phyloP scores from a whole-genome alignment of 2,329 filamentous ascomycete genomes.

The Eutypella sp. region DNA sequence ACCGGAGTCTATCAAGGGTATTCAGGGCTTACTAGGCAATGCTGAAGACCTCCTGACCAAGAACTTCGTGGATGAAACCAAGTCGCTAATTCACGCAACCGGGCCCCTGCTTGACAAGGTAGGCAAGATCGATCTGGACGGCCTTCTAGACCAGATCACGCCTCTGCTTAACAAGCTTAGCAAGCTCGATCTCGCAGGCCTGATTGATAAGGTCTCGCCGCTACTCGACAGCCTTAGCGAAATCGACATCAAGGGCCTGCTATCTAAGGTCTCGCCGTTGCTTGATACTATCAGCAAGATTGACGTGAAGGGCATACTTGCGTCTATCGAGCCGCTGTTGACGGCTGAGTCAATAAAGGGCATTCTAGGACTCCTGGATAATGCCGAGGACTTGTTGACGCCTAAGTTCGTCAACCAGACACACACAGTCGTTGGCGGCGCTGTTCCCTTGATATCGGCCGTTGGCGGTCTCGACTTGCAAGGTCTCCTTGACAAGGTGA shows the following conservation, averaged over 20 bases:
- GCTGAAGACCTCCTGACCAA: slow-evolving; percentile 25
- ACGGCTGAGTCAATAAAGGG: slow-evolving; percentile 25
- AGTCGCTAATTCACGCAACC: slow-evolving; percentile 21
- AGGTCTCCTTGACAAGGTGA: slow-evolving; percentile 10
- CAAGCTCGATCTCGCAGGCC: slow-evolving; percentile 17
- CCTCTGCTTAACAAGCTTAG: slow-evolving; percentile 27
- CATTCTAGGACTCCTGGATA: slow-evolving; percentile 22
- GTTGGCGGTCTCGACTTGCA: slow-evolving; percentile 15
- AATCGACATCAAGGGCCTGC: slow-evolving; percentile 27
- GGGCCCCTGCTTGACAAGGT: slow-evolving; percentile 17
- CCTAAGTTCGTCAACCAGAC: slow-evolving; percentile 19
- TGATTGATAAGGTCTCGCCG: slow-evolving; percentile 1
- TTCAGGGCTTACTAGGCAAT: slow-evolving; percentile 27
- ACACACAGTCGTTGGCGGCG: slow-evolving; percentile 21
- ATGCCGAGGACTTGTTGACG: slow-evolving; percentile 23
- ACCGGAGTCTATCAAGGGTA: slow-evolving; percentile 26
- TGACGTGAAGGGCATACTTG: slow-evolving; percentile 28
- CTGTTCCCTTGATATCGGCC: slow-evolving; percentile 21
- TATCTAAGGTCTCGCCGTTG: slow-evolving; percentile 27
- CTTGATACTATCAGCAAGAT: slow-evolving; percentile 29
- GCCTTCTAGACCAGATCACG: slow-evolving; percentile 21
- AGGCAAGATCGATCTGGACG: slow-evolving; percentile 21
- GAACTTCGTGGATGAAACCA: slow-evolving; percentile 24
- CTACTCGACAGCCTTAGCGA: slow-evolving; percentile 16
- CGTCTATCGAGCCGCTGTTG: slow-evolving; percentile 31